Evolutionary conservation across 1,284 basidiomycete species (phyloP), one percentile per base, ranked within the genome.

Genomic region (Ceratobasidium sp.): DNA sequence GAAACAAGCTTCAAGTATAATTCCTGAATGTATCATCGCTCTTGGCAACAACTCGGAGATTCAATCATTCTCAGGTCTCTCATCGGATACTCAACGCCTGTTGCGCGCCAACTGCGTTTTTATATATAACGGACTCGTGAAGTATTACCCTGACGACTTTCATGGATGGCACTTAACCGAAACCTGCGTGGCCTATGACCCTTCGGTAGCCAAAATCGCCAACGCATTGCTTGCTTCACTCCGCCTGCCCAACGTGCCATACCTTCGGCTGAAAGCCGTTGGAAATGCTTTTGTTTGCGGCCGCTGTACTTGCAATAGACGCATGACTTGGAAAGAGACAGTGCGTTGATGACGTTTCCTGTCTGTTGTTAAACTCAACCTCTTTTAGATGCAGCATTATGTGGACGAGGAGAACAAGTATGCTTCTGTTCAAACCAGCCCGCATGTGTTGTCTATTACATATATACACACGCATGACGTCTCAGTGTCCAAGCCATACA

Each of bases 61-160:
- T 3, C 53, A 49, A 56, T 33, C 67, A 26, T 18, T 70, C 23
- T 23, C 49, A 4, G 58, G 51, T n/a, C 68, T 70, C 39, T 13
- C 68, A 13, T 23, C 4, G 44, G 46, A 39, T 20, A 28, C 40
- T 2, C 68, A 58, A 23, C 51, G 55, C 4, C 26, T 70, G 12
- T 33, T 70, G 26, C 68, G 68, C 7, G 68, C 68, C 3, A 53
- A 70, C n/a, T 26, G n/a, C 15, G 26, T 70, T 7, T 70, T 70
- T 40, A 23, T 23, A 33, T 7, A n/a, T 12, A 3, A 15, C 6
- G 12, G 12, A 28, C 3, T 3, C 6, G 9, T 18, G 4, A 26
- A 20, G 18, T 70, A 18, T 39, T 70, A 70, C 23, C 68, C 68
- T 3, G 68, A 70, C 39, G 68, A 70, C 55, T 70, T 70, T 42